Evolutionary conservation across 345 rosid species (phyloP).

Genomic region (Punica granatum): DNA sequence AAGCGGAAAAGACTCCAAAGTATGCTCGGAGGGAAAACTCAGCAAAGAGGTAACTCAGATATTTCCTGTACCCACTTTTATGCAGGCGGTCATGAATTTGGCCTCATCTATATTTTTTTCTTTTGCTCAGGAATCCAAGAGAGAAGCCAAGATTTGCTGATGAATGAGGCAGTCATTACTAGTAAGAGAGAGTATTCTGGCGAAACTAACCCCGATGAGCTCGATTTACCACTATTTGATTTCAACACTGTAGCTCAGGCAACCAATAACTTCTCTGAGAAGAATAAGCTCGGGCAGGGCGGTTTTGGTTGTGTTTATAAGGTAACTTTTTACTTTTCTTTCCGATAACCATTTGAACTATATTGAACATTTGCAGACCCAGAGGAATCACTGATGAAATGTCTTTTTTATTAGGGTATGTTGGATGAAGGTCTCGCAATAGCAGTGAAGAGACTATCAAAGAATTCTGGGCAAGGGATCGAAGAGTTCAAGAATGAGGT

Average conservation of each 20-base stretch:
- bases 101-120: neutral
- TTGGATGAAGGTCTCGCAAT: conserved; percentile 53
- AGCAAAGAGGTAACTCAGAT: conserved; percentile 25
- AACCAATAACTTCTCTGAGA: conserved; percentile 37
- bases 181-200: conserved; percentile 43
- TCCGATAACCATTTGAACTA: neutral
- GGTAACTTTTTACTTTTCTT: conserved; percentile 28
- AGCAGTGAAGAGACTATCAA: conserved; percentile 78
- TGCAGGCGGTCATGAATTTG: neutral
- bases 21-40: conserved; percentile 8
- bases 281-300: conserved; percentile 56
- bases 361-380: neutral
- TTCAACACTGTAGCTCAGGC: conserved; percentile 35
- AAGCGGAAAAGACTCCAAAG: conserved; percentile 31
- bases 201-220: conserved; percentile 36
- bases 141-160: conserved; percentile 59
- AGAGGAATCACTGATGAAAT: neutral
- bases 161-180: conserved; percentile 50
- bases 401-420: conserved; percentile 33
- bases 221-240: conserved; percentile 48
- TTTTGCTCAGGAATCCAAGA: conserved; percentile 27
- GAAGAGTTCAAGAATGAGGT: conserved; percentile 89
- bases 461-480: conserved; percentile 58
- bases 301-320: conserved; percentile 76
- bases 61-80: neutral